Evolutionary conservation across 345 rosid genomes (phyloP).

Genomic region (rapeseed (Brassica napus)): DNA sequence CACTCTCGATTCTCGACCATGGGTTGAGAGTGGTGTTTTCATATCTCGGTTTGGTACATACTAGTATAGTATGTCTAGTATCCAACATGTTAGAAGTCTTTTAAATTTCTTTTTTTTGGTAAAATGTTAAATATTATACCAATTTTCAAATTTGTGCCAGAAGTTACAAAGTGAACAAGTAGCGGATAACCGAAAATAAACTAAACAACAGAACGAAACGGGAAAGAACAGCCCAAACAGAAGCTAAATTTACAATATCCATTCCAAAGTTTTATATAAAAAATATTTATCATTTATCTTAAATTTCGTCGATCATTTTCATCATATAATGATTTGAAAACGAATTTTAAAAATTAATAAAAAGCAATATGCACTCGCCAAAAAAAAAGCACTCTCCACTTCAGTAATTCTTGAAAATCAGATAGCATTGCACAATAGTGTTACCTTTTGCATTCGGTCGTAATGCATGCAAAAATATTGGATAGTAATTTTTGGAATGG

Average conservation of each 20-base stretch:
- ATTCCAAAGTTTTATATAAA: background rate
- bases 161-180: too few species aligned
- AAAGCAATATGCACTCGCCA: too few species aligned
- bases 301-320: background rate
- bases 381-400: background rate
- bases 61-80: background rate
- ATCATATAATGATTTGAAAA: constrained; percentile 5
- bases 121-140: too few species aligned
- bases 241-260: background rate
- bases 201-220: too few species aligned
- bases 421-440: background rate
- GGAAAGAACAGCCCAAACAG: too few species aligned
- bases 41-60: background rate
- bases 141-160: too few species aligned
- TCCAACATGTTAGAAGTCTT: background rate
- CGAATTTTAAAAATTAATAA: background rate
- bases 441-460: background rate
- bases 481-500: too few species aligned
- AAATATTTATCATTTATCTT: background rate
- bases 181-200: too few species aligned
- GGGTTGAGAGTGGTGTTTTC: background rate
- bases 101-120: background rate
- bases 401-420: background rate
- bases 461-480: background rate
- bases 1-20: background rate